phyloP scores from a whole-genome alignment of 495 filamentous ascomycete genomes.

The Lindgomyces ingoldianus region DNA sequence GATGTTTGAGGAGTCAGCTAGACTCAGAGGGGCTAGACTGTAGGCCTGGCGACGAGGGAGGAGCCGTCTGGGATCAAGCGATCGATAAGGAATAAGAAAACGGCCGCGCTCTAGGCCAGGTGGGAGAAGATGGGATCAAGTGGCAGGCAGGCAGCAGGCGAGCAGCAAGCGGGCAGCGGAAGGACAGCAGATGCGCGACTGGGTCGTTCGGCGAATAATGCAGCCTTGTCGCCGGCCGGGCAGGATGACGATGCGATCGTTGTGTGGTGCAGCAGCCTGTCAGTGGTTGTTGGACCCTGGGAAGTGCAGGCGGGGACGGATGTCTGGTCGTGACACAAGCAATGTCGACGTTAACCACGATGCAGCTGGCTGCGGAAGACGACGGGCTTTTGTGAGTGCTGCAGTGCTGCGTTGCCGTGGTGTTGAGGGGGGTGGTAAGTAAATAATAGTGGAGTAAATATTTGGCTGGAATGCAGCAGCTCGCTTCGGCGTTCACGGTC shows the following conservation, averaged over 20 bases:
- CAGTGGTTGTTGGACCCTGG: slow-evolving; percentile 9
- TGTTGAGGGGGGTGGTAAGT: slow-evolving; percentile 18
- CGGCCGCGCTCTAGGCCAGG: neutral
- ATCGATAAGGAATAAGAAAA: slow-evolving; percentile 10
- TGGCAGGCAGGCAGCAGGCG: neutral
- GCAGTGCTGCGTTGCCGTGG: slow-evolving; percentile 36
- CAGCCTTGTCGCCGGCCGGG: slow-evolving; percentile 2
- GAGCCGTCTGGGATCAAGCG: neutral
- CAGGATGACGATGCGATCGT: slow-evolving; percentile 17
- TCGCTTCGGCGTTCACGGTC: slow-evolving; percentile 11
- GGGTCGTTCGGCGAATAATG: neutral
- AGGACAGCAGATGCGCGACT: neutral
- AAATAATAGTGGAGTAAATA: neutral
- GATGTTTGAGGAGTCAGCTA: slow-evolving; percentile 12
- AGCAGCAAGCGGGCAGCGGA: neutral
- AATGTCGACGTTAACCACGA: too few relatives aligned
- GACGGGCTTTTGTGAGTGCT: slow-evolving; percentile 9
- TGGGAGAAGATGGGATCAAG: neutral
- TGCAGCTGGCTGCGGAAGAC: slow-evolving; percentile 1
- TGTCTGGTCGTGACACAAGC: neutral
- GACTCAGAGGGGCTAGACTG: slow-evolving; percentile 6
- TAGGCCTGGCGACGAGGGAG: neutral
- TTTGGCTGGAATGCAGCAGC: slow-evolving; percentile 12
- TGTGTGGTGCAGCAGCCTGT: slow-evolving; percentile 8
- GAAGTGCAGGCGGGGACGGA: slow-evolving; percentile 2